A percentile compares a stretch with the other conserved stretches of the same genome.
Evolutionary conservation across 768 basidiomycete genomes (phyloP).

Genomic region (Tubosaeta sp.): DNA sequence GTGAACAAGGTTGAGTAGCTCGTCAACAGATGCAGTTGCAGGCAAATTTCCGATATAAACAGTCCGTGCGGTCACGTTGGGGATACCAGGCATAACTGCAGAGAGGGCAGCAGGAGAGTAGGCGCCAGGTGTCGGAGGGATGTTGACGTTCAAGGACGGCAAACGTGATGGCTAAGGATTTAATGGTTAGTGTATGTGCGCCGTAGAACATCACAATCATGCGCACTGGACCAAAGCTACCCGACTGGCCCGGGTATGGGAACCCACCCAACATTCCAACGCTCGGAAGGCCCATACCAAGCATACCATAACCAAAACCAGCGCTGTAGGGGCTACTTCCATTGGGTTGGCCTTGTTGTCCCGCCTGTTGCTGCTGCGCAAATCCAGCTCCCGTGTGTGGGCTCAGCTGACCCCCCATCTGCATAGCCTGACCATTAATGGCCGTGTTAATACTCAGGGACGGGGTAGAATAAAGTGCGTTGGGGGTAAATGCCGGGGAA

Average conservation of each 20-base stretch:
- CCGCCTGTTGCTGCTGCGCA: conserved; percentile 38
- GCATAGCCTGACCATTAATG: conserved; percentile 40
- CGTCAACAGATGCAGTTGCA: conserved; percentile 92
- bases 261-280: conserved; percentile 72
- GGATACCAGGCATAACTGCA: conserved; percentile 62
- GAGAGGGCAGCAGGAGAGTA: conserved; percentile 79
- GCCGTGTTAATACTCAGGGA: conserved; percentile 63
- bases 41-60: conserved; percentile 98
- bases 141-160: conserved; percentile 61
- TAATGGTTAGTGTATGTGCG: conserved; percentile 17
- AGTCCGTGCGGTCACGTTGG: conserved; percentile 71
- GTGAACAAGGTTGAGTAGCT: conserved; percentile 94
- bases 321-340: conserved; percentile 52
- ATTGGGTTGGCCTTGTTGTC: conserved; percentile 40
- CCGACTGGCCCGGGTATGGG: conserved; percentile 68
- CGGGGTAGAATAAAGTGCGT: conserved; percentile 70
- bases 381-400: conserved; percentile 60
- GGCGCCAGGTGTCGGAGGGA: conserved; percentile 65
- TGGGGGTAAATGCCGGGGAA: conserved; percentile 48
- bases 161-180: conserved; percentile 47
- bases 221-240: conserved; percentile 60
- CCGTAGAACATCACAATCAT: neutral
- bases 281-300: conserved; percentile 74
- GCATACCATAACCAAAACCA: conserved; percentile 64
- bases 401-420: conserved; percentile 59